Evolutionary conservation across 768 basidiomycete genomes (phyloP), one percentile per base, ranked within the genome.

Genomic region (Suillus decipiens): DNA sequence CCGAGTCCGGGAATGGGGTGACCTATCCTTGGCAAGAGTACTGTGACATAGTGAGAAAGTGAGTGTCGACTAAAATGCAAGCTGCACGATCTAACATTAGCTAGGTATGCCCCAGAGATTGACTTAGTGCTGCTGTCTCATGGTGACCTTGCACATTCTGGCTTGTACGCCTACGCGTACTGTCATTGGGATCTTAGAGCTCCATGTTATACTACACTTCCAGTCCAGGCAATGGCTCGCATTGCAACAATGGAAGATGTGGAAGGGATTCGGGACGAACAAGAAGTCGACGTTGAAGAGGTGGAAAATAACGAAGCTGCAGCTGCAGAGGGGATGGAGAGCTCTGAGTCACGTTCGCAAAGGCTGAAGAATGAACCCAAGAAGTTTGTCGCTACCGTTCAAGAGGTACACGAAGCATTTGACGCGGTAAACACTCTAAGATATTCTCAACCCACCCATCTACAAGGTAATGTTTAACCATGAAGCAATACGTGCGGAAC

Each of bases 101-200:
- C 14, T 75, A 95, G 95, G 72, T 78, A 83, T 68, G 89, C 95
- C 0, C 89, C 95, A 2, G 82, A 87, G 6, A 79, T 99, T 63
- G 92, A 95, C 73, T 87, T 99, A 53, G 93, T 99, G 34, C 84
- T 99, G 24, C 84, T 99, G 55, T 97, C 96, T 0, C 95, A 98
- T 77, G 96, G 95, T 1, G 94, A 96, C 69, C 82, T 97, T 14
- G 81, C 86, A 0, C 95, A 97, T 72, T 84, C 90, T 33, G 96
- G 96, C 17, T 80, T 99, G n/a, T 95, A 93, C 72, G 88, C 97
- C 12, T 98, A 92, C 75, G 95, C 97, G 6, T 84, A 92, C 73
- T 85, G 95, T 19, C 83, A 86, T 73, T 95, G 93, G 90, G 89
- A 89, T 24, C 82, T 99, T 47, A 89, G 84, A 63, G 95, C 95